phyloP scores from a whole-genome alignment of 306 rosid genomes.

The Adenanthera pavonina region DNA sequence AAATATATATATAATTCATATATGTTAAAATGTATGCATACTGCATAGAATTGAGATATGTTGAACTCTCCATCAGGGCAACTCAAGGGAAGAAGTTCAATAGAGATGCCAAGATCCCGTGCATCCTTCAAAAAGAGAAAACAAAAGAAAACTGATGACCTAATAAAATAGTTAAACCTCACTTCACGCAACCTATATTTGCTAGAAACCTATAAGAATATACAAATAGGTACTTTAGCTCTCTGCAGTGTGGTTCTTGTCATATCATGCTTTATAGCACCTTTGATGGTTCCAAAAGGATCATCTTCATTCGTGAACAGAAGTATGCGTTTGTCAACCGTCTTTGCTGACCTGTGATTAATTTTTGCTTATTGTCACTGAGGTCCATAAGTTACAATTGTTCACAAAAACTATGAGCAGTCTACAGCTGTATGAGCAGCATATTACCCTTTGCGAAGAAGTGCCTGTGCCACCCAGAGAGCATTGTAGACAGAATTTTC shows the following conservation, averaged over 20 bases:
- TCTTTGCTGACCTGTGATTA: constrained; percentile 74
- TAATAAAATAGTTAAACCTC: constrained; percentile 23
- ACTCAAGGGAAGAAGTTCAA: constrained; percentile 90
- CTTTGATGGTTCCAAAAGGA: constrained; percentile 81
- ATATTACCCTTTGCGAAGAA: constrained; percentile 87
- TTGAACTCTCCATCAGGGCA: constrained; percentile 59
- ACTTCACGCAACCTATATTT: constrained; percentile 23
- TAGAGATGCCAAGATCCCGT: constrained; percentile 84
- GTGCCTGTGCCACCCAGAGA: constrained; percentile 92
- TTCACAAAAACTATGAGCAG: background rate
- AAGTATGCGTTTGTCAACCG: constrained; percentile 81
- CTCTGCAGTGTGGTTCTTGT: constrained; percentile 87
- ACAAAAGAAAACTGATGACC: constrained; percentile 24
- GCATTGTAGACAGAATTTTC: constrained; percentile 92
- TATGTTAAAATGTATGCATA: constrained; percentile 49
- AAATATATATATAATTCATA: background rate
- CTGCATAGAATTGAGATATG: constrained; percentile 75
- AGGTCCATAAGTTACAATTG: background rate
- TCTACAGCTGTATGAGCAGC: background rate
- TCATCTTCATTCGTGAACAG: constrained; percentile 92
- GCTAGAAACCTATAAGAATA: constrained; percentile 27
- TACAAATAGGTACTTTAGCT: constrained; percentile 66
- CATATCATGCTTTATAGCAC: constrained; percentile 78
- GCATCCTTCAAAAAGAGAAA: constrained; percentile 69
- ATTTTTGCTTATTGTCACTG: constrained; percentile 22